Percentiles rank a stretch among this genome's conserved stretches.
Evolutionary conservation across 2,329 filamentous ascomycete species (phyloP).

Genomic region (Iodosphaeria phyllophila): DNA sequence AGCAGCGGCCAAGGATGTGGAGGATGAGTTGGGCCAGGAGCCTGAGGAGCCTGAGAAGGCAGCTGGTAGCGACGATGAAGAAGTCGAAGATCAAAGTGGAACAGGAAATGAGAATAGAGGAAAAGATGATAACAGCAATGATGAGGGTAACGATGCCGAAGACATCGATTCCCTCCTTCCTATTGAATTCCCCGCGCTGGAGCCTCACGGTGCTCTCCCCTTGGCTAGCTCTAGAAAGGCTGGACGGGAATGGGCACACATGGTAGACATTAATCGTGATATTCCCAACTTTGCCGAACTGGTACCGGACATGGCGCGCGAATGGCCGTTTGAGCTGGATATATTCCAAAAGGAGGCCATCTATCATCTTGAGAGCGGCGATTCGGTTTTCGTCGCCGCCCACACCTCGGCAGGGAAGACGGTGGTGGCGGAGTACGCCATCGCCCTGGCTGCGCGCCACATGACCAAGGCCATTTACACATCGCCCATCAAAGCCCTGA

Average conservation of each 20-base stretch:
- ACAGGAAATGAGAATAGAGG: too few relatives aligned
- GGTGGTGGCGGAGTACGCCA: slow-evolving; percentile 94
- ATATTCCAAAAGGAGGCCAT: slow-evolving; percentile 98
- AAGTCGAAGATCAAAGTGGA: slow-evolving; percentile 10
- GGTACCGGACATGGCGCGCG: slow-evolving; percentile 86
- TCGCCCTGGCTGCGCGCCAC: slow-evolving; percentile 87
- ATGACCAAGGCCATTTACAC: slow-evolving; percentile 99
- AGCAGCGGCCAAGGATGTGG: slow-evolving; percentile 42
- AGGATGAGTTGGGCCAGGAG: slow-evolving; percentile 29
- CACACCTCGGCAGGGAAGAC: slow-evolving; percentile 98
- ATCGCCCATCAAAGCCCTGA: slow-evolving; percentile 93
- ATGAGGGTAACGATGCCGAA: slow-evolving; percentile 27
- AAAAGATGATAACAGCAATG: slow-evolving; percentile 14
- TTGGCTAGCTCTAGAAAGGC: slow-evolving; percentile 53
- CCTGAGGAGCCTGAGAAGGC: too few relatives aligned
- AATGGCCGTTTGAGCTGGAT: slow-evolving; percentile 95
- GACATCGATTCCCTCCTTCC: slow-evolving; percentile 77
- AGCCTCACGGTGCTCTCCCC: slow-evolving; percentile 62
- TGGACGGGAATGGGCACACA: slow-evolving; percentile 88
- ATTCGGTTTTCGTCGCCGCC: slow-evolving; percentile 94
- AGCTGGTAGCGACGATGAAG: slow-evolving; percentile 15
- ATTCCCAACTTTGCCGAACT: slow-evolving; percentile 89
- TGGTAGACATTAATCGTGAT: slow-evolving; percentile 86
- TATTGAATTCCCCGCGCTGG: slow-evolving; percentile 80
- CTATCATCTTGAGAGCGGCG: slow-evolving; percentile 88